Conservation (phyloP, 2,329 filamentous ascomycete species). For the Torrubiellomyces zombiae region DNA sequence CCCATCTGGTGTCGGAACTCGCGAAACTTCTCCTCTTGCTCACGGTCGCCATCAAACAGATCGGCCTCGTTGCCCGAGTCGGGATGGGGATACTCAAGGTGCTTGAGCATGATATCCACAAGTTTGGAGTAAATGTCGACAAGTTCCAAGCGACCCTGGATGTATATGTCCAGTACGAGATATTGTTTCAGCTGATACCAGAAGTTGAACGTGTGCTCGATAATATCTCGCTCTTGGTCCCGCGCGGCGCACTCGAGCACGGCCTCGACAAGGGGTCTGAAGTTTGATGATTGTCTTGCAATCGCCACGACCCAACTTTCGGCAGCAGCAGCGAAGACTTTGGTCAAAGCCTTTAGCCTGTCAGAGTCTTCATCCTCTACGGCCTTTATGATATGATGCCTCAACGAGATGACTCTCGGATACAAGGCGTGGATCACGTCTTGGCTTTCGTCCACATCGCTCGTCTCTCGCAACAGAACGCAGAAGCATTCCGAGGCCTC, state of each 20-base stretch:
- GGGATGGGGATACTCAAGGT: slow-evolving; percentile 71
- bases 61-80: slow-evolving; percentile 62
- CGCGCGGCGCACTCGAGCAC: slow-evolving; percentile 82
- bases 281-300: slow-evolving; percentile 65
- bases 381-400: slow-evolving; percentile 57
- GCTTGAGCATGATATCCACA: slow-evolving; percentile 82
- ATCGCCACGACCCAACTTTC: slow-evolving; percentile 90
- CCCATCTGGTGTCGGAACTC: slow-evolving; percentile 96
- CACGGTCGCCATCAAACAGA: slow-evolving; percentile 86
- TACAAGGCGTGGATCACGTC: slow-evolving; percentile 69
- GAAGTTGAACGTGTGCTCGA: slow-evolving; percentile 87
- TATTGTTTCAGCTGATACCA: slow-evolving; percentile 99
- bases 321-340: slow-evolving; percentile 82
- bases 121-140: slow-evolving; percentile 74
- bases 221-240: slow-evolving; percentile 79
- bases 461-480: slow-evolving; percentile 78
- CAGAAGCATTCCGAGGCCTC: slow-evolving; percentile 86
- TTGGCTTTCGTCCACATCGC: slow-evolving; percentile 82
- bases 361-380: slow-evolving; percentile 73
- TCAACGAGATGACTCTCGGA: slow-evolving; percentile 60
- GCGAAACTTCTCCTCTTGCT: slow-evolving; percentile 91
- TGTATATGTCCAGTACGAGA: slow-evolving; percentile 77
- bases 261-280: slow-evolving; percentile 71
- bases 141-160: slow-evolving; percentile 59
- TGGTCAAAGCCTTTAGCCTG: slow-evolving; percentile 72